A percentile compares a stretch with the other conserved stretches of the same genome.
Conservation (phyloP, 2,329 filamentous ascomycete genomes). For the Cladophialophora chaetospira region DNA sequence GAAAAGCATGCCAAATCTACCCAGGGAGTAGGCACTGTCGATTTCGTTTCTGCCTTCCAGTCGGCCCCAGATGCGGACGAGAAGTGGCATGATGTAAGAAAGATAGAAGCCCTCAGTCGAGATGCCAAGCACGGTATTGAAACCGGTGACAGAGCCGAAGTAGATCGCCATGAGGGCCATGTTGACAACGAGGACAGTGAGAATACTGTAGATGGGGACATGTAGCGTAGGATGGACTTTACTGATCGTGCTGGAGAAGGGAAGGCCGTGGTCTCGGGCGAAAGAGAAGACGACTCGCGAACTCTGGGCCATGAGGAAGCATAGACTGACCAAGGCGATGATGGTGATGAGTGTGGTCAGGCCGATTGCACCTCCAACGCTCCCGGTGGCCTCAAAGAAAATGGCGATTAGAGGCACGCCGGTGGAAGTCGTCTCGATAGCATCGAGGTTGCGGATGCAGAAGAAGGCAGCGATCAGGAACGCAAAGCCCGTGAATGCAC, state of each 20-base stretch:
- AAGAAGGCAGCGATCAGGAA: constrained; percentile 33
- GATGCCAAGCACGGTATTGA: constrained; percentile 59
- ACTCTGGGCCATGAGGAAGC: constrained; percentile 51
- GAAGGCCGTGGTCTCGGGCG: constrained; percentile 34
- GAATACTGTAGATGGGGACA: constrained; percentile 41
- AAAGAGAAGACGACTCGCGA: constrained; percentile 45
- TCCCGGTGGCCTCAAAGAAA: constrained; percentile 47
- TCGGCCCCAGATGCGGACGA: constrained; percentile 53
- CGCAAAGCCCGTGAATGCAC: constrained; percentile 34
- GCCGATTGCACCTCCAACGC: constrained; percentile 46
- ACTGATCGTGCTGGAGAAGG: constrained; percentile 14
- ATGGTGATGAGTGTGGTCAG: constrained; percentile 42
- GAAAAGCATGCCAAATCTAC: constrained; percentile 45
- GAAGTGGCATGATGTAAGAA: constrained; percentile 59
- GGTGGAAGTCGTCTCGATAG: constrained; percentile 41
- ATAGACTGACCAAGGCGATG: constrained; percentile 23
- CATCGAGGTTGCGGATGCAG: constrained; percentile 32
- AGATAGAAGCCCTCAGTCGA: constrained; percentile 61
- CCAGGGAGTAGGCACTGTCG: constrained; percentile 40
- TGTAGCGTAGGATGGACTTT: constrained; percentile 50
- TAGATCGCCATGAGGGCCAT: constrained; percentile 58
- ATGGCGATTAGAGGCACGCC: constrained; percentile 49
- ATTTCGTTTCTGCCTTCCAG: constrained; percentile 43
- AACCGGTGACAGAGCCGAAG: constrained; percentile 57
- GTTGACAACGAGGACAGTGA: constrained; percentile 44